Evolutionary conservation across 768 basidiomycete genomes (phyloP), one percentile per base, ranked within the genome.

Genomic region (Hygrophoropsis aurantiaca): DNA sequence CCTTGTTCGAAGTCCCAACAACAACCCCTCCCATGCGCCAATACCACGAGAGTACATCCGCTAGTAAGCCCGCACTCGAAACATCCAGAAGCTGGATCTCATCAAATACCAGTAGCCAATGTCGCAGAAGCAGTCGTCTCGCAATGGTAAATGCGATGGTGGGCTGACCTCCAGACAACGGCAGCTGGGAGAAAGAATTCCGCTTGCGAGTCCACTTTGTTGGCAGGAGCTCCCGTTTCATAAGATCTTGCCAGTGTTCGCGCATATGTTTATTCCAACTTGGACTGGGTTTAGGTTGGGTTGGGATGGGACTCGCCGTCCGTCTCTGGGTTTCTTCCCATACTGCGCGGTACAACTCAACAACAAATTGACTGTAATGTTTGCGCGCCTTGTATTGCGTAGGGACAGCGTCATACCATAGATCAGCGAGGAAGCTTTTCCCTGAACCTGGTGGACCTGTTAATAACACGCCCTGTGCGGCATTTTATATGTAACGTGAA

Each of bases 21-120:
- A 84, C 68, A 6, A 83, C 75, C 2, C 81, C 80, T 15, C 80
- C 81, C 60, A 85, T 70, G 5, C 80, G 69, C 81, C 80, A 82
- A 56, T 77, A 83, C 79, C 78, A 83, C 11, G 77, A 74, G 13
- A 82, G 59, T 5, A 83, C 78, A 48, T 76, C 73, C 6, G 73
- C 71, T 4, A 77, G 64, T 1, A 78, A 64, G 6, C 70, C 70
- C 1, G 82, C 80, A 25, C 79, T 79, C 0, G 80, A 80, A 1
- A 81, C 77, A 57, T 82, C 81, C 5, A 82, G 73, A 5, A 82
- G 70, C 57, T 82, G 82, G 2, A 83, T 63, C 61, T 84, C 78
- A 52, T 83, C 80, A 59, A 83, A 81, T 18, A 76, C 74, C 23
- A 79, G 68, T 5, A 78, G 62, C 73, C 77, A 78, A 30, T 77